Evolutionary conservation across 2,329 filamentous ascomycete species (phyloP), one percentile per base, ranked within the genome.

Genomic region (Nannizziopsis barbatae): DNA sequence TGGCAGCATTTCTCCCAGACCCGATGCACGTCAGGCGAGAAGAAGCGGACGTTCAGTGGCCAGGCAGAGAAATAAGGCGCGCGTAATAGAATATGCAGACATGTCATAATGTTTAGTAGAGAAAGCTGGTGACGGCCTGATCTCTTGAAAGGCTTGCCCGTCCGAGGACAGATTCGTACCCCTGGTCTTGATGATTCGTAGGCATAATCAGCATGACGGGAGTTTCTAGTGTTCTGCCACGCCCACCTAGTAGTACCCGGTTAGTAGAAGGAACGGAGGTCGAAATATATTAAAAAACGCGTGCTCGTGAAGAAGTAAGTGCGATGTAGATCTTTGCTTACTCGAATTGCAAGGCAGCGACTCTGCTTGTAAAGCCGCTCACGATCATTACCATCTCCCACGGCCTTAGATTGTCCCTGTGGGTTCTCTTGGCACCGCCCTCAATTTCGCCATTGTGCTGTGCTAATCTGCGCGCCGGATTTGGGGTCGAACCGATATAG

Each of bases 271-370:
- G 22, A 37, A 37, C 35, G 9, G n/a, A 14, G 3, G 9, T 14
- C n/a, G 35, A 17, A 17, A 4, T 5, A 4, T 17, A 14, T 37
- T 9, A 3, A n/a, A 14, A 31, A 38, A 15, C 15, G n/a, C 7
- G 8, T 14, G 2, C 14, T 14, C 5, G n/a, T 10, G 9, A 45
- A n/a, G 17, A 6, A 30, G 17, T 11, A 20, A 10, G 2, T 32
- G 15, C 6, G 8, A 45, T 27, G 36, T 22, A 35, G 18, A 40
- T 40, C 22, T 7, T n/a, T 47, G 72, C 80, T 62, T 73, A 92
- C 84, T 96, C 90, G 61, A 98, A 96, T 61, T 96, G 90, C 54
- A 98, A 69, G 0, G 92, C 92, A 0, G 86, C 87, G 32, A 90
- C 79, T 59, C 83, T 83, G 56, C 84, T 90, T 0, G 86, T 87